Percentiles rank a stretch among this genome's conserved stretches.
phyloP scores from a whole-genome alignment of 805 yeast genomes.

The Debaryomyces prosopidis region DNA sequence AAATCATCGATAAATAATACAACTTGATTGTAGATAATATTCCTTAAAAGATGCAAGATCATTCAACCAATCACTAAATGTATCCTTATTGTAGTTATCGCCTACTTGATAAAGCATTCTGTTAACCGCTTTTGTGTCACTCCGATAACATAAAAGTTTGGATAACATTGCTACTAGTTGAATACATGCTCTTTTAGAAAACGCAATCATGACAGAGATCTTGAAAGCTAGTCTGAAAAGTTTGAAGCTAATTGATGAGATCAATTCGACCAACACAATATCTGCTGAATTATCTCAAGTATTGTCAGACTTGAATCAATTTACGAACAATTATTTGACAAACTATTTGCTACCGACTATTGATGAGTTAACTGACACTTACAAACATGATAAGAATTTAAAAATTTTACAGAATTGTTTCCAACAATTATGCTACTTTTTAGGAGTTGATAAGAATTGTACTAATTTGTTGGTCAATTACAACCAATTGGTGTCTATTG shows the following conservation, averaged over 20 bases:
- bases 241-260: conserved; percentile 11
- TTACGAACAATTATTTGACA: conserved; percentile 23
- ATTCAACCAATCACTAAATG: too few relatives aligned
- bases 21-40: neutral
- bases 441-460: conserved; percentile 15
- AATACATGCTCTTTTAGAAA: neutral
- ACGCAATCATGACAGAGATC: conserved; percentile 6
- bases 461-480: conserved; percentile 5
- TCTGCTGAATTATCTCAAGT: conserved; percentile 23
- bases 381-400: conserved; percentile 6
- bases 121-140: neutral
- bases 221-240: neutral
- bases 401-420: conserved; percentile 18
- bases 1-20: neutral
- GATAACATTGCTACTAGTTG: neutral
- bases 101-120: too few relatives aligned
- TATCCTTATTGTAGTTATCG: too few relatives aligned
- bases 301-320: conserved; percentile 20
- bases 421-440: conserved; percentile 21
- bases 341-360: conserved; percentile 12
- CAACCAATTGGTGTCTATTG: conserved; percentile 9
- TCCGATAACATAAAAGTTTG: neutral
- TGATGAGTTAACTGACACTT: neutral
- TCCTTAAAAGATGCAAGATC: too few relatives aligned
- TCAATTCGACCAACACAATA: conserved; percentile 32